These are phyloP conservation scores for Bipolaris gigantea DNA, from an alignment of 2,329 filamentous ascomycete species.

Conservation along the genomic window DNA sequence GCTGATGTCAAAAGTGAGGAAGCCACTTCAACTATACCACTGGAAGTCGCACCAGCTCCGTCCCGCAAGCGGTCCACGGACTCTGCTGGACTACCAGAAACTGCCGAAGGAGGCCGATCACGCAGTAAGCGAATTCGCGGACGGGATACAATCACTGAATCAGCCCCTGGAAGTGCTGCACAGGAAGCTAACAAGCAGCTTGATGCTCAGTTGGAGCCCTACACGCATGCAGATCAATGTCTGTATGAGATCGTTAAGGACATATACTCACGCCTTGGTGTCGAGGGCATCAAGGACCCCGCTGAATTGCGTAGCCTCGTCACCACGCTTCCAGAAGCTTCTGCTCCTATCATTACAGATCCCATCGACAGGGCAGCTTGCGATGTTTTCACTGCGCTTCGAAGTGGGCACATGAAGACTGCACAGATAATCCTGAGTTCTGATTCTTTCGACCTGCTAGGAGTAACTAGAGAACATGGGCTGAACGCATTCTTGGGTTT, in stretches of 20 bases:
- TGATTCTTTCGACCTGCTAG: constrained; percentile 54
- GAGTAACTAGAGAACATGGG: constrained; percentile 54
- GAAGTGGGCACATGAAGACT: constrained; percentile 43
- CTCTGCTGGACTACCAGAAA: constrained; percentile 61
- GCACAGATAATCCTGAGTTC: constrained; percentile 54
- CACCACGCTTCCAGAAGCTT: constrained; percentile 15
- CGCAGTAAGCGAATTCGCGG: constrained; percentile 65
- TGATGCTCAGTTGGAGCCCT: constrained; percentile 57
- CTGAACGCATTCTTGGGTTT: constrained; percentile 61
- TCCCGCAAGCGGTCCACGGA: constrained; percentile 64
- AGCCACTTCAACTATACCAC: constrained; percentile 9
- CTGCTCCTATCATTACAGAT: constrained; percentile 10
- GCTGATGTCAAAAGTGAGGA: constrained; percentile 22
- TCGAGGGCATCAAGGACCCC: constrained; percentile 51
- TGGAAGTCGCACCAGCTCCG: constrained; percentile 44
- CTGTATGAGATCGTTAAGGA: constrained; percentile 58
- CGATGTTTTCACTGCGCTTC: constrained; percentile 48
- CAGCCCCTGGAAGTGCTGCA: constrained; percentile 49
- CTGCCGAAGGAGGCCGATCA: constrained; percentile 57
- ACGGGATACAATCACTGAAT: constrained; percentile 59
- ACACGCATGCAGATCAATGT: constrained; percentile 59
- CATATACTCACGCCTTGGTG: constrained; percentile 55
- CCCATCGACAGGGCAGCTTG: constrained; percentile 41
- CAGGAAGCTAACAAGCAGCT: constrained; percentile 59
- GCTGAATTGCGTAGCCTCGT: constrained; percentile 41